phyloP scores from a whole-genome alignment of 176 grass and related monocot genomes.

The Eremochloa ophiuroides region DNA sequence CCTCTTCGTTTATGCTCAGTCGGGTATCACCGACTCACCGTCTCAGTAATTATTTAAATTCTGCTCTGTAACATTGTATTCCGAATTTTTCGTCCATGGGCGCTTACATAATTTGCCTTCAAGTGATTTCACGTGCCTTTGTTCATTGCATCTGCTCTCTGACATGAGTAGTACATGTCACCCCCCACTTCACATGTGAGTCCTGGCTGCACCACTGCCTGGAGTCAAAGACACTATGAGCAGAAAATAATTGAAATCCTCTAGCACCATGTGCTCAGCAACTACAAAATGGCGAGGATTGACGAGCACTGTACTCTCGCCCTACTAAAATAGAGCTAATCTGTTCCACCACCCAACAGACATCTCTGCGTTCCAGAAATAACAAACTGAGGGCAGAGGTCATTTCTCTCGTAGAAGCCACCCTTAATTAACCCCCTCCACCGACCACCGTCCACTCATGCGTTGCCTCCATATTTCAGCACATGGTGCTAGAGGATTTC shows the following conservation, averaged over 20 bases:
- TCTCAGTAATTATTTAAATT: too few relatives aligned
- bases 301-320: not conserved
- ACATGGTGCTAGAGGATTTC: too few relatives aligned
- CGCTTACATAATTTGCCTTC: not conserved
- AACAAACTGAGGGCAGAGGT: not conserved
- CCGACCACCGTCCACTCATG: slow-evolving; percentile 1
- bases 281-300: not conserved
- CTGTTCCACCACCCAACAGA: slow-evolving; percentile 21
- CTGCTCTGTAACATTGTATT: too few relatives aligned
- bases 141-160: not conserved
- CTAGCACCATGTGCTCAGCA: slow-evolving; percentile 17
- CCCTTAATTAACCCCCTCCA: slow-evolving; percentile 3
- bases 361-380: slow-evolving; percentile 27
- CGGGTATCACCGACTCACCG: too few relatives aligned
- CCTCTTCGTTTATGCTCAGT: too few relatives aligned
- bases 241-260: slow-evolving; percentile 1
- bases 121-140: not conserved
- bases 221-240: slow-evolving; percentile 31
- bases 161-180: not conserved
- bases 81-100: too few relatives aligned
- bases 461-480: not conserved
- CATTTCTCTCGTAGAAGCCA: slow-evolving; percentile 11
- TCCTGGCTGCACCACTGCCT: not conserved
- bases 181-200: not conserved
- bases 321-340: slow-evolving; percentile 4